Conservation (phyloP, 2,329 filamentous ascomycete species). For the Pseudogymnoascus sp. region DNA sequence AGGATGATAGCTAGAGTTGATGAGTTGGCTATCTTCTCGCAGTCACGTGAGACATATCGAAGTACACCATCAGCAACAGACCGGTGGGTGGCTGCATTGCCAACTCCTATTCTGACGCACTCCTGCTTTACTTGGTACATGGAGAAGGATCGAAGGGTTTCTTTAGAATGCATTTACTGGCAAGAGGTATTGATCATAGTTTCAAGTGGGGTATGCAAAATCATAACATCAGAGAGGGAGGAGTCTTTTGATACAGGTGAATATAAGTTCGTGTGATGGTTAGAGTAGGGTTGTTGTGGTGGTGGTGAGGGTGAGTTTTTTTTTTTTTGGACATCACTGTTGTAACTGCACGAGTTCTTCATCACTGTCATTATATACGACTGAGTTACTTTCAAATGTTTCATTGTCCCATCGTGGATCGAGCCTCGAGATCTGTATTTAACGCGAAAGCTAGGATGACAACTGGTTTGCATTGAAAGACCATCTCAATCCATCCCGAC, state of each 20-base stretch:
- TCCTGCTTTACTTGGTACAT: not conserved
- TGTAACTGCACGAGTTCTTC: not conserved
- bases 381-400: conserved; percentile 7
- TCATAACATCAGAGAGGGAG: not conserved
- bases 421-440: conserved; percentile 12
- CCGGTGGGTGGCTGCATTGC: not conserved
- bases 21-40: not conserved
- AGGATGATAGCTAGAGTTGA: not conserved
- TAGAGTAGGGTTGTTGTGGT: no score
- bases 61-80: not conserved
- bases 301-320: no score
- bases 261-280: not conserved
- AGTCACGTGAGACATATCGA: not conserved
- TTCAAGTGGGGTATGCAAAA: not conserved
- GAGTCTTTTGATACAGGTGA: not conserved
- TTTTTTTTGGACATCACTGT: no score
- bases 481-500: conserved; percentile 24
- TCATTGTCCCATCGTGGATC: conserved; percentile 9
- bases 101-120: not conserved
- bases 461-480: conserved; percentile 30
- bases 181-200: not conserved
- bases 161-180: not conserved
- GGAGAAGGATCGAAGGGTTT: not conserved
- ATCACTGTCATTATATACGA: not conserved
- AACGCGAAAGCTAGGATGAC: conserved; percentile 25